Evolutionary conservation across 345 rosid genomes (phyloP).

Genomic region (Gossypium arboreum): DNA sequence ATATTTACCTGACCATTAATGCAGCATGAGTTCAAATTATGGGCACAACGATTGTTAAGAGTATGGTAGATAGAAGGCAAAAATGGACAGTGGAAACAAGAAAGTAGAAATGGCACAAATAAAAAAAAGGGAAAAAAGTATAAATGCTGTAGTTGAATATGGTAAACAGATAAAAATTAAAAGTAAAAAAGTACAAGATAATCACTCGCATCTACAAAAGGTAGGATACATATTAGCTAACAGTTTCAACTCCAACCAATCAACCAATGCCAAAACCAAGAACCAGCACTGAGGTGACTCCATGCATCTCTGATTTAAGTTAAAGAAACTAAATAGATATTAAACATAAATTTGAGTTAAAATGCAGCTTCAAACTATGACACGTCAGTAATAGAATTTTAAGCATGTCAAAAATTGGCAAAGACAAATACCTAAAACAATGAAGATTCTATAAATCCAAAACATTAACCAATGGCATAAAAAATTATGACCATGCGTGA

Average conservation of each 20-base stretch:
- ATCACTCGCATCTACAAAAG: constrained; percentile 18
- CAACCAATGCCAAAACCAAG: constrained; percentile 43
- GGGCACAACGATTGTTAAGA: neutral
- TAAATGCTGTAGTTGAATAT: neutral
- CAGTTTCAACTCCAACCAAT: constrained; percentile 44
- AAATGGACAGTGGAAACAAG: neutral
- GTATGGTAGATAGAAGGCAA: neutral
- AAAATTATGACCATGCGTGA: neutral
- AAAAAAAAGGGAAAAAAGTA: neutral
- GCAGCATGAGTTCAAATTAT: neutral
- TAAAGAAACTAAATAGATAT: constrained; percentile 43
- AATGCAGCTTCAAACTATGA: constrained; percentile 12
- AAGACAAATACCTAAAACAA: constrained; percentile 6
- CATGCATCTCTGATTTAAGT: constrained; percentile 54
- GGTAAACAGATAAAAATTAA: neutral
- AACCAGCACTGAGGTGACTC: constrained; percentile 44
- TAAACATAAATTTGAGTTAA: constrained; percentile 18
- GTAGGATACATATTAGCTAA: constrained; percentile 53
- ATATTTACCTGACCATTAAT: constrained; percentile 3
- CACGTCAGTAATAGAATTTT: constrained; percentile 15
- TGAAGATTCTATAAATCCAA: constrained; percentile 1
- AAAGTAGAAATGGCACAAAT: constrained; percentile 9
- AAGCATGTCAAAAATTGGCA: neutral
- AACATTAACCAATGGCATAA: neutral
- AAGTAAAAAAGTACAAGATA: constrained; percentile 8